Conservation (phyloP, 2,329 filamentous ascomycete genomes). For the Talaromyces piceae region DNA sequence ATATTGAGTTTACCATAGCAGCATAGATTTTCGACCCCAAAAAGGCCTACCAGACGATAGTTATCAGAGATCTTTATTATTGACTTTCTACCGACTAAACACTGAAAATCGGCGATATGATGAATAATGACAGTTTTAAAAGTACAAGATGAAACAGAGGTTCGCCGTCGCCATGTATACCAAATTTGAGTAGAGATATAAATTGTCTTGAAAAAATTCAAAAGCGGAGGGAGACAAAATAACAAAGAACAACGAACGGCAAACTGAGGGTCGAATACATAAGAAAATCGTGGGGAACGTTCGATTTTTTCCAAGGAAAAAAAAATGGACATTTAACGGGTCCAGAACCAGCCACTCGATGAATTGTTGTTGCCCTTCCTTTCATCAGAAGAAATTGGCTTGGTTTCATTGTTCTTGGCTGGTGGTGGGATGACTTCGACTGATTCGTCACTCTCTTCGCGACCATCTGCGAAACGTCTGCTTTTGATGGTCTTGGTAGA, state of each 20-base stretch:
- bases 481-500: constrained; percentile 52
- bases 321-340: constrained; percentile 1
- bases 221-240: not conserved
- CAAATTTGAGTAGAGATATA: not conserved
- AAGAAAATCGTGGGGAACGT: not conserved
- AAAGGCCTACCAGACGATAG: too few relatives aligned
- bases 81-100: too few relatives aligned
- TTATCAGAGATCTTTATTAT: too few relatives aligned
- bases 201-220: not conserved
- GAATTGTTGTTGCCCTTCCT: not conserved
- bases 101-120: too few relatives aligned
- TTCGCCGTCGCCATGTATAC: not conserved
- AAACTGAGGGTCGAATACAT: not conserved
- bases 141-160: too few relatives aligned
- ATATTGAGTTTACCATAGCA: too few relatives aligned
- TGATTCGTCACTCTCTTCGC: constrained; percentile 52
- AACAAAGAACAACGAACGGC: not conserved
- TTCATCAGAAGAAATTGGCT: not conserved
- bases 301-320: too few relatives aligned
- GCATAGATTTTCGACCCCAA: too few relatives aligned
- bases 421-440: constrained; percentile 33
- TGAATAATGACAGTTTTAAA: too few relatives aligned
- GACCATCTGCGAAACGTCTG: constrained; percentile 53
- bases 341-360: constrained; percentile 10
- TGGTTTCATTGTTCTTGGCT: not conserved